phyloP scores from a whole-genome alignment of 805 yeast species.

The Candida gorgasii region DNA sequence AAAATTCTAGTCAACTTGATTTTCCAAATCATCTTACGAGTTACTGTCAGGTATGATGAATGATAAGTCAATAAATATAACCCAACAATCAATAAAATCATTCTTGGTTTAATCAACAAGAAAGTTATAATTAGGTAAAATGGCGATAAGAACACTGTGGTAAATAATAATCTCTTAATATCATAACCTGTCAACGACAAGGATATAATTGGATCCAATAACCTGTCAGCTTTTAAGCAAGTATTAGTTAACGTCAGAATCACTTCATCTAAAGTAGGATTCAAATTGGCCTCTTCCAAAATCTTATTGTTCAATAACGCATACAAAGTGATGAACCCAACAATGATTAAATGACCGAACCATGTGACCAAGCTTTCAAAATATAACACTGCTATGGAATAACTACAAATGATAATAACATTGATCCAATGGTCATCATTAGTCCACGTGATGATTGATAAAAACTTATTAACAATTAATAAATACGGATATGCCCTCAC shows the following conservation, averaged over 20 bases:
- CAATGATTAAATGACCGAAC: constrained; percentile 77
- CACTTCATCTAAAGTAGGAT: constrained; percentile 86
- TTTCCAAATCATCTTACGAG: constrained; percentile 84
- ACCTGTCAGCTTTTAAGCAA: constrained; percentile 71
- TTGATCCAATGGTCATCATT: constrained; percentile 79
- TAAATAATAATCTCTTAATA: constrained; percentile 74
- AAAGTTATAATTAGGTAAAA: constrained; percentile 69
- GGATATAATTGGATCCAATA: constrained; percentile 77
- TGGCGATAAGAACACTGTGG: constrained; percentile 86
- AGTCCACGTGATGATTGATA: constrained; percentile 88
- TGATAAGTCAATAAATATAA: constrained; percentile 74
- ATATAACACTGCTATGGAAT: constrained; percentile 64
- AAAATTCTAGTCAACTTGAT: constrained; percentile 67
- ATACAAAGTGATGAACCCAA: constrained; percentile 59
- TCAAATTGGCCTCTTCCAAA: constrained; percentile 55
- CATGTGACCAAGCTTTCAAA: constrained; percentile 77
- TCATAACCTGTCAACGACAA: constrained; percentile 76
- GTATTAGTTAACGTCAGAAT: constrained; percentile 74
- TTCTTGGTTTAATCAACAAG: constrained; percentile 70
- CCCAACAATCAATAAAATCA: constrained; percentile 60
- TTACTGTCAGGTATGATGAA: constrained; percentile 79
- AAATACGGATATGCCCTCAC: constrained; percentile 84
- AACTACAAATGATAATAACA: constrained; percentile 56
- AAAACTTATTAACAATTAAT: constrained; percentile 63
- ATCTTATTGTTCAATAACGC: constrained; percentile 59